phyloP scores from a whole-genome alignment of 2,329 filamentous ascomycete genomes.

The Rhynchosporium agropyri region DNA sequence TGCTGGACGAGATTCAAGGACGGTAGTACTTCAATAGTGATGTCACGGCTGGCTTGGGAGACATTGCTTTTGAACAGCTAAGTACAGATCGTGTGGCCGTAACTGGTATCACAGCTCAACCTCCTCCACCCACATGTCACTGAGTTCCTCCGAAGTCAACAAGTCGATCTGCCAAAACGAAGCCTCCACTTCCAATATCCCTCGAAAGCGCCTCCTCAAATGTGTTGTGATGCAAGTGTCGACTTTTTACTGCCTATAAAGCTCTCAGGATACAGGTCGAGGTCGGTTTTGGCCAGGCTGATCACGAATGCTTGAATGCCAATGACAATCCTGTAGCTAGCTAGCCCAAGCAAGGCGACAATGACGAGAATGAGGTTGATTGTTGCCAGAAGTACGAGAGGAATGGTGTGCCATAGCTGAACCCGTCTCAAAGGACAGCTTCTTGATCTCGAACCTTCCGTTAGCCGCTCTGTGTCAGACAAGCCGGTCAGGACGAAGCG shows the following conservation, averaged over 20 bases:
- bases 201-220: constrained; percentile 2
- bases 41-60: constrained; percentile 45
- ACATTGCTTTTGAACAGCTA: constrained; percentile 46
- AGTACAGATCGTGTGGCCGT: constrained; percentile 47
- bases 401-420: constrained; percentile 39
- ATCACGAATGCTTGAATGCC: constrained; percentile 27
- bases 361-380: constrained; percentile 39
- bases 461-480: constrained; percentile 29
- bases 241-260: constrained; percentile 24
- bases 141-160: constrained; percentile 29
- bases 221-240: constrained; percentile 19
- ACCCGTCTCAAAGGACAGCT: constrained; percentile 36
- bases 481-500: constrained; percentile 35
- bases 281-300: constrained; percentile 25
- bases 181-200: constrained; percentile 22
- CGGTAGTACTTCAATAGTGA: constrained; percentile 44
- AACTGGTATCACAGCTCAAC: constrained; percentile 45
- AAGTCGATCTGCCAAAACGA: constrained; percentile 31
- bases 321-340: constrained; percentile 33
- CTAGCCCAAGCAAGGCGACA: constrained; percentile 36
- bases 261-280: constrained; percentile 26
- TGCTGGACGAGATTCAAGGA: constrained; percentile 48
- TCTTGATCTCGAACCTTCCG: constrained; percentile 22
- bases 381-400: constrained; percentile 36
- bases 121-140: constrained; percentile 43